Evolutionary conservation across 108 stramenopile genomes (phyloP).

Genomic region (Poteriospumella lacustris): DNA sequence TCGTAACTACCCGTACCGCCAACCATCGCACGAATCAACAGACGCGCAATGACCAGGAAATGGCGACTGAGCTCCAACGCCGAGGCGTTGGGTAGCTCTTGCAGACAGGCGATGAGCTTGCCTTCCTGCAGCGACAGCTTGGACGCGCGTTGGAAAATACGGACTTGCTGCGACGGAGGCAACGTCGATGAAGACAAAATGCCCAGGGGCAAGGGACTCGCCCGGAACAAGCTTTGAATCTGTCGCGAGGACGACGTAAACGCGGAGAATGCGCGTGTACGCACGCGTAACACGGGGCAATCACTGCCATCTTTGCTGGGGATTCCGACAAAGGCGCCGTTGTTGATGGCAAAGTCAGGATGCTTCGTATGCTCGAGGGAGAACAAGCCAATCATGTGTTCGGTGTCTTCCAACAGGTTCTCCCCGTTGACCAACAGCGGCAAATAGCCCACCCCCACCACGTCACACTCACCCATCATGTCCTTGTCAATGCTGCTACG

Average conservation of each 20-base stretch:
- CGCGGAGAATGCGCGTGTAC: conserved; percentile 1
- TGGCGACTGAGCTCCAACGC: background rate
- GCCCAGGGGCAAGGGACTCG: background rate
- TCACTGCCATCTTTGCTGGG: background rate
- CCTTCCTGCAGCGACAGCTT: background rate
- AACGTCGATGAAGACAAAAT: background rate
- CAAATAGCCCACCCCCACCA: background rate
- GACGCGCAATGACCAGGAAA: conserved; percentile 12
- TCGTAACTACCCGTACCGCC: conserved; percentile 14
- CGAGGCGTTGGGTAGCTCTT: conserved; percentile 10
- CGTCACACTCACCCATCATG: background rate
- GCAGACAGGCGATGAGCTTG: background rate
- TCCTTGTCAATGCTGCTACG: background rate
- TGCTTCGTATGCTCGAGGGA: no score
- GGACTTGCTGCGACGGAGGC: background rate
- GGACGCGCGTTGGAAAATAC: background rate
- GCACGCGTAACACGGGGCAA: background rate
- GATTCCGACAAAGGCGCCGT: no score
- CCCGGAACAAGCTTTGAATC: background rate
- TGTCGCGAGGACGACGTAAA: background rate
- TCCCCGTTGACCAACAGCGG: background rate
- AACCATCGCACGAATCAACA: conserved; percentile 13
- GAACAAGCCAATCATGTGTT: background rate
- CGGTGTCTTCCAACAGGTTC: background rate
- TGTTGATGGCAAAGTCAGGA: no score